Conservation (phyloP, 2,329 filamentous ascomycete species). For the Xylaria sp. region DNA sequence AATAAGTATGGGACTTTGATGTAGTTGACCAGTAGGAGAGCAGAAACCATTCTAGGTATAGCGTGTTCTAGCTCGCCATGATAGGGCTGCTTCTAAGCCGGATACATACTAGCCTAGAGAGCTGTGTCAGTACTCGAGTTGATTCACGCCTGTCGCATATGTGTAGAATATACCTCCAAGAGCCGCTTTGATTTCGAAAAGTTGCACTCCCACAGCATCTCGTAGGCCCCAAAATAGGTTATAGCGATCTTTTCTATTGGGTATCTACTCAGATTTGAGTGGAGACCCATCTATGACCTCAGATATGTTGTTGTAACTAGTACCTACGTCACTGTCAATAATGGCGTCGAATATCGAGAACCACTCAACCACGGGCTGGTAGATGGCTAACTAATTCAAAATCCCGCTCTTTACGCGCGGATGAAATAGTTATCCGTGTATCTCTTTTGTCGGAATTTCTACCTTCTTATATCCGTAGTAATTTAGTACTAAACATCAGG, state of each 20-base stretch:
- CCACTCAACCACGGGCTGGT: neutral
- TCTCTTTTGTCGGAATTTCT: neutral
- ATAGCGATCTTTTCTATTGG: neutral
- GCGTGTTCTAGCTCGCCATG: neutral
- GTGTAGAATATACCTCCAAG: conserved; percentile 18
- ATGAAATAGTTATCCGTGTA: neutral
- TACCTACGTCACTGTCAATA: neutral
- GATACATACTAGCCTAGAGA: neutral
- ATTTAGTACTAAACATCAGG: neutral
- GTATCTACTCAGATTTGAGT: neutral
- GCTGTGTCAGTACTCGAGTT: neutral
- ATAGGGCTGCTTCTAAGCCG: neutral
- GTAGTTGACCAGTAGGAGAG: conserved; percentile 31
- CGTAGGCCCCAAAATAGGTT: neutral
- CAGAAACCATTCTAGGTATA: conserved; percentile 31
- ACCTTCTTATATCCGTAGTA: conserved; percentile 15
- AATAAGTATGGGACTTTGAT: neutral
- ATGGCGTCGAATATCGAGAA: neutral
- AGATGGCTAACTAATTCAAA: neutral
- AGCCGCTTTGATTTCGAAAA: neutral
- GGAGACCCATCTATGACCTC: neutral
- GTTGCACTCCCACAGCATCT: neutral
- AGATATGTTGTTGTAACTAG: neutral
- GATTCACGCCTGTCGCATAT: neutral
- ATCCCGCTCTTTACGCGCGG: neutral